phyloP scores from a whole-genome alignment of 306 rosid genomes.

The Cajanus cajan region DNA sequence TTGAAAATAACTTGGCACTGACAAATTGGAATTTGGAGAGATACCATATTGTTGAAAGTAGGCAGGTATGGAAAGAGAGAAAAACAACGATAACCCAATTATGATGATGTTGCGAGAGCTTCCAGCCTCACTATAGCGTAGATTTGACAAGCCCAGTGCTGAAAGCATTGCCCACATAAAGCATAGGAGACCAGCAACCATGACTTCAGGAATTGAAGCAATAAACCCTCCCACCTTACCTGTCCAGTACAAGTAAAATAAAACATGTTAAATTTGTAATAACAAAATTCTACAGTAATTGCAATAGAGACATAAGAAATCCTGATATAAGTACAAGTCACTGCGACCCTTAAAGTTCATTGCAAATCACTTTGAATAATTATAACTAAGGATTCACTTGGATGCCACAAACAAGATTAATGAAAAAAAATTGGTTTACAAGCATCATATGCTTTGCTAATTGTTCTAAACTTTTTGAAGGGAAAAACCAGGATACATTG shows the following conservation, averaged over 20 bases:
- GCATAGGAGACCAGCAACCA: slow-evolving; percentile 98
- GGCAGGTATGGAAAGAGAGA: slow-evolving; percentile 93
- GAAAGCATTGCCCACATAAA: slow-evolving; percentile 99
- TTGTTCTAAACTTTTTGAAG: background rate
- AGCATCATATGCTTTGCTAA: background rate
- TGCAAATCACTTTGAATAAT: background rate
- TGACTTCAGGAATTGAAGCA: slow-evolving; percentile 95
- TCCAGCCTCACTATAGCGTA: slow-evolving; percentile 99
- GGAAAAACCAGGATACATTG: slow-evolving; percentile 9
- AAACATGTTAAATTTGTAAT: background rate
- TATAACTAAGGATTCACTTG: background rate
- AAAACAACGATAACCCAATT: slow-evolving; percentile 88
- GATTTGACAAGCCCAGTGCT: slow-evolving; percentile 93
- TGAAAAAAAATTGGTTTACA: background rate
- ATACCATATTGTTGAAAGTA: slow-evolving; percentile 95
- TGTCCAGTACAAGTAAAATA: slow-evolving; percentile 33
- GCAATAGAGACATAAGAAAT: background rate
- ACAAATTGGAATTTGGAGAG: slow-evolving; percentile 75
- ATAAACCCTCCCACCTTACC: slow-evolving; percentile 97
- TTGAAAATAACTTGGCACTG: slow-evolving; percentile 90
- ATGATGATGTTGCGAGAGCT: slow-evolving; percentile 98
- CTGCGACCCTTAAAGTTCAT: background rate
- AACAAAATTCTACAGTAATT: background rate
- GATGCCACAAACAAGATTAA: background rate
- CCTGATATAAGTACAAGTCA: background rate